Evolutionary conservation across 352 stramenopile genomes (phyloP).

Genomic region (Phytopythium helicoides): DNA sequence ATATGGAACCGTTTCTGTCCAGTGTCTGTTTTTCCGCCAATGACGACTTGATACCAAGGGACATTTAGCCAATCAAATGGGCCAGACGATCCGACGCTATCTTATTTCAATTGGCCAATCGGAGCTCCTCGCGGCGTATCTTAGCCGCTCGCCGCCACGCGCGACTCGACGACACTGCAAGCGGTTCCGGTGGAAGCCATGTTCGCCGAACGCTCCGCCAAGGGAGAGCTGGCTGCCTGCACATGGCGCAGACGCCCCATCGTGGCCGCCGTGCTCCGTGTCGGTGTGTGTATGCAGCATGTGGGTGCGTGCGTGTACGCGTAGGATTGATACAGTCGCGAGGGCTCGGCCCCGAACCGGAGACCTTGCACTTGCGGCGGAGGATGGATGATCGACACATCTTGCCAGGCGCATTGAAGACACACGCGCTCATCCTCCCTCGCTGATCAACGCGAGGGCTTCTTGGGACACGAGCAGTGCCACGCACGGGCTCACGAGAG

Average conservation of each 20-base stretch:
- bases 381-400: too few species aligned
- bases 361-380: too few species aligned
- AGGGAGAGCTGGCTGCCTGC: neutral
- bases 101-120: conserved; percentile 7
- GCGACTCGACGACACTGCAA: conserved; percentile 1
- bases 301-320: neutral
- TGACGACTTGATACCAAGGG: neutral
- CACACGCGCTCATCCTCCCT: too few species aligned
- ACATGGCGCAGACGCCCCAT: conserved; percentile 8
- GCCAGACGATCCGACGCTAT: neutral
- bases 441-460: too few species aligned
- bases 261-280: neutral
- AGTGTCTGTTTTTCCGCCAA: conserved; percentile 5
- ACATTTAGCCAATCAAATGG: conserved; percentile 3
- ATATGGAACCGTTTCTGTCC: neutral
- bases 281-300: neutral
- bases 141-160: conserved; percentile 7
- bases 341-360: too few species aligned
- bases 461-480: too few species aligned
- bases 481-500: too few species aligned
- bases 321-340: neutral
- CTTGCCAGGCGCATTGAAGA: too few species aligned
- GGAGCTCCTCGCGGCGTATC: conserved; percentile 26
- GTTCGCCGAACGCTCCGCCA: conserved; percentile 6
- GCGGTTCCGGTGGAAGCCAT: conserved; percentile 12